Evolutionary conservation across 169 alveolate species (phyloP).

Genomic region (Plasmodium chabaudi): DNA sequence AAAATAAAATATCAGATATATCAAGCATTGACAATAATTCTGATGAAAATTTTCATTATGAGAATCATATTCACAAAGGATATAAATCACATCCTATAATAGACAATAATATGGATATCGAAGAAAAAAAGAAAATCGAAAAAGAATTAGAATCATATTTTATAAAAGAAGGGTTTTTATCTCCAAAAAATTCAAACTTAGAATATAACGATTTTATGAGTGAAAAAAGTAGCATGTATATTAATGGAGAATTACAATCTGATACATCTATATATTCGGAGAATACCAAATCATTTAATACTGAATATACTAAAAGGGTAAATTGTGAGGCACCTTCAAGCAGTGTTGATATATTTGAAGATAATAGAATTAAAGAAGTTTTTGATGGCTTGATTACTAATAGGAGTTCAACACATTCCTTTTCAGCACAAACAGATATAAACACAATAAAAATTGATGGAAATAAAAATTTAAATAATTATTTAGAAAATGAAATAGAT

Average conservation of each 20-base stretch:
- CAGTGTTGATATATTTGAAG: conserved; percentile 49
- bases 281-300: conserved; percentile 15
- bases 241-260: background rate
- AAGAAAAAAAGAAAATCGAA: conserved; percentile 26
- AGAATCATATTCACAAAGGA: too few species aligned
- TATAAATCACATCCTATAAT: background rate
- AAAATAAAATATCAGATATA: too few species aligned
- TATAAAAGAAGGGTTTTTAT: conserved; percentile 58
- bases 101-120: conserved; percentile 27
- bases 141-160: conserved; percentile 46
- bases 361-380: conserved; percentile 28
- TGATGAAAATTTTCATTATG: too few species aligned
- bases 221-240: background rate
- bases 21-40: too few species aligned
- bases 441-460: conserved; percentile 1
- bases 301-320: conserved; percentile 21
- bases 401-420: conserved; percentile 20
- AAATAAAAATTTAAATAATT: background rate
- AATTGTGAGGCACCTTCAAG: conserved; percentile 46
- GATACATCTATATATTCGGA: background rate
- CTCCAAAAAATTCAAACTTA: conserved; percentile 6
- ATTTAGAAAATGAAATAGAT: background rate
- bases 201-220: conserved; percentile 5
- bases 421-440: conserved; percentile 8
- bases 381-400: conserved; percentile 36